A percentile compares a stretch with the other conserved stretches of the same genome.
These are phyloP conservation scores for Hyaloscypha variabilis DNA, from an alignment of 495 filamentous ascomycete genomes.

Conservation along the genomic window DNA sequence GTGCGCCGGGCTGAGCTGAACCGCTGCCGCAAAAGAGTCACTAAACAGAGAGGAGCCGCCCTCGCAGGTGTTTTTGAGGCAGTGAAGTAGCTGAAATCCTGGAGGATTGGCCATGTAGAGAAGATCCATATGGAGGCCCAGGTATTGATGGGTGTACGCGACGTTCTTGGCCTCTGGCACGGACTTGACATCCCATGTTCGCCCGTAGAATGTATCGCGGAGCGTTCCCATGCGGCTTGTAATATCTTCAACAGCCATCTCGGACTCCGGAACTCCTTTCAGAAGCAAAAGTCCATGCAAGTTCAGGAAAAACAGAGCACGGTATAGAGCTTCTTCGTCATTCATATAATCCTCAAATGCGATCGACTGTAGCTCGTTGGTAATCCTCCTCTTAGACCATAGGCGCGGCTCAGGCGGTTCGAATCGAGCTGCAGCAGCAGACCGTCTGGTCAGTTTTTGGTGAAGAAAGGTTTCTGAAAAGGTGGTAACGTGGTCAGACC, in stretches of 20 bases:
- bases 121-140: slow-evolving; percentile 91
- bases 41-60: slow-evolving; percentile 85
- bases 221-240: slow-evolving; percentile 72
- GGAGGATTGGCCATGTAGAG: slow-evolving; percentile 84
- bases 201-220: slow-evolving; percentile 84
- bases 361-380: slow-evolving; percentile 44
- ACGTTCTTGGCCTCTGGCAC: slow-evolving; percentile 83
- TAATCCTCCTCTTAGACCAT: slow-evolving; percentile 43
- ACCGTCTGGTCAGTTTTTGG: slow-evolving; percentile 11
- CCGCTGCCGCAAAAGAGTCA: slow-evolving; percentile 68
- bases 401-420: neutral
- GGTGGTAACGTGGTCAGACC: slow-evolving; percentile 49
- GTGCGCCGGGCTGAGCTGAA: slow-evolving; percentile 35
- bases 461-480: slow-evolving; percentile 41
- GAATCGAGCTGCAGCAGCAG: neutral
- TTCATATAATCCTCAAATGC: slow-evolving; percentile 73
- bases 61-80: slow-evolving; percentile 69
- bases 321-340: slow-evolving; percentile 50
- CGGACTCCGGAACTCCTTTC: slow-evolving; percentile 63
- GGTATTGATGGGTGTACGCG: slow-evolving; percentile 78
- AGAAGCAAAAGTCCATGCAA: slow-evolving; percentile 73
- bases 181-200: slow-evolving; percentile 83
- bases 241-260: slow-evolving; percentile 64
- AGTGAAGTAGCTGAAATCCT: slow-evolving; percentile 83
- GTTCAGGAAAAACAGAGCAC: slow-evolving; percentile 55